These are phyloP conservation scores for Schizophyllum commune DNA, from an alignment of 1,284 basidiomycete species.

Conservation along the genomic window DNA sequence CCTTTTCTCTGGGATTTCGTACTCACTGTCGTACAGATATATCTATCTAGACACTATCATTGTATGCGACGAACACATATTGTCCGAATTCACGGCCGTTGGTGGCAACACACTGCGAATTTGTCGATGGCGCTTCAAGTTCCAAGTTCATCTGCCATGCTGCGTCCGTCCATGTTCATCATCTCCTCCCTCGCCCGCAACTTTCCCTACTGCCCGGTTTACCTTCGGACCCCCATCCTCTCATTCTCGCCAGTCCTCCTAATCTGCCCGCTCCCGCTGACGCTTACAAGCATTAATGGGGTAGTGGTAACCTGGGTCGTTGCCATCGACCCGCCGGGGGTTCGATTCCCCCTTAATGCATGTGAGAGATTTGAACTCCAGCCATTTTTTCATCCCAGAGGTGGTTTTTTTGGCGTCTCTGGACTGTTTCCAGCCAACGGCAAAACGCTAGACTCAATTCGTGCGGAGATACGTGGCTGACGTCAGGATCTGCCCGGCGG, in stretches of 20 bases:
- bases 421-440: too few species aligned
- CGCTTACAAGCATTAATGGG: not conserved
- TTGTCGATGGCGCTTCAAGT: not conserved
- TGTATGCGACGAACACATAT: too few species aligned
- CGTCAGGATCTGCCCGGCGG: too few species aligned
- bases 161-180: not conserved
- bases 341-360: slow-evolving; percentile 9
- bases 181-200: not conserved
- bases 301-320: slow-evolving; percentile 1
- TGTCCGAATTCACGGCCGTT: not conserved
- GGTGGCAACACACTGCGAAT: not conserved
- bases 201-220: not conserved
- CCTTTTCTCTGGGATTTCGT: too few species aligned
- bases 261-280: not conserved
- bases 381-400: too few species aligned
- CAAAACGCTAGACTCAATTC: too few species aligned
- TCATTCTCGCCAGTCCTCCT: not conserved
- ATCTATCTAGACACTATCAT: too few species aligned
- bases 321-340: slow-evolving; percentile 10
- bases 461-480: too few species aligned
- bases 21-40: too few species aligned
- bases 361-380: too few species aligned
- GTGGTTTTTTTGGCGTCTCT: too few species aligned
- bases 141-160: not conserved
- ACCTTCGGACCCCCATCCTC: not conserved